Evolutionary conservation across 1,284 basidiomycete species (phyloP), one percentile per base, ranked within the genome.

Genomic region (Ganoderma lingzhi): DNA sequence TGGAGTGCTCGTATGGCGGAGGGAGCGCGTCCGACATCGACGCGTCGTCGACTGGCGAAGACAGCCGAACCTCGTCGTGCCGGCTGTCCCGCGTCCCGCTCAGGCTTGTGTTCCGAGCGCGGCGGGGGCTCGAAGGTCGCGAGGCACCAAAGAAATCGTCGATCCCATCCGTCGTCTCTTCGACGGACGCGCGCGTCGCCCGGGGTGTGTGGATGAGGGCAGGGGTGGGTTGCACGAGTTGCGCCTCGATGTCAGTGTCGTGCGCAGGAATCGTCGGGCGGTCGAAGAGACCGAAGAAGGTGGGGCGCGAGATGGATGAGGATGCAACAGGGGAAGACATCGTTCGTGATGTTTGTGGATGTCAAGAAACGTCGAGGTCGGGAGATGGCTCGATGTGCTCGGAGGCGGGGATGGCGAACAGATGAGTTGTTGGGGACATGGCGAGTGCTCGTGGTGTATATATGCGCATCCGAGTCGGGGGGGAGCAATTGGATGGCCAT

Each of bases 61-160:
- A 44, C 3, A 63, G 55, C 58, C 62, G 63, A 6, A 58, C 37
- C 4, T 73, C 70, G 70, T 80, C 78, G 69, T 78, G 77, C 1
- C 78, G 76, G 70, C 77, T 78, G 70, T 78, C 77, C 19, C 68
- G 76, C 2, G 76, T 79, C 58, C 77, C 76, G 2, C 63, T 56
- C 19, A 67, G 19, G 74, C 62, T 51, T 65, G 66, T 12, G 67
- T 77, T 3, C 73, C 64, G 56, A 35, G 53, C 15, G 30, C 9
- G 53, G 53, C 3, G 53, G 8, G 53, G 3, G 53, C 53, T 73
- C 32, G 72, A 67, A 45, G 73, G 41, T 17, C 63, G 68, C 48
- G 74, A 66, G 35, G 71, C 75, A 19, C 78, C 78, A 62, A 80
- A 78, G 74, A 80, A 79, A 62, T 76, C 77, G 69, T 79, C 77